Percentiles rank a stretch among this genome's conserved stretches.
Evolutionary conservation across 805 yeast genomes (phyloP).

Genomic region (Debaryomyces tyrocola): DNA sequence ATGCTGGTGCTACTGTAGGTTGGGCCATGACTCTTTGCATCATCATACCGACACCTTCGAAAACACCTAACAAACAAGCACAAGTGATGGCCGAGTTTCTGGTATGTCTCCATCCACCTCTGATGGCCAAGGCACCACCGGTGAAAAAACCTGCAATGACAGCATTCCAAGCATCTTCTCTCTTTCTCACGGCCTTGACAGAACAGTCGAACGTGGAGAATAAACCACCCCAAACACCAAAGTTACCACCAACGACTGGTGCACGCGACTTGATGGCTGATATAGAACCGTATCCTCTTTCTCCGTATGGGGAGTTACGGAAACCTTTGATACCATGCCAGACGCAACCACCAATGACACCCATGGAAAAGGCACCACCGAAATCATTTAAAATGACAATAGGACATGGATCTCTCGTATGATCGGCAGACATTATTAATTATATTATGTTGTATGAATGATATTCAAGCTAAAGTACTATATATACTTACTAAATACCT

Average conservation of each 20-base stretch:
- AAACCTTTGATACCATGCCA: conserved; percentile 99
- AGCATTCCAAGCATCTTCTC: conserved; percentile 99
- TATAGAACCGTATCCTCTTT: conserved; percentile 85
- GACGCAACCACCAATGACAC: conserved; percentile 96
- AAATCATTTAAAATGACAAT: conserved; percentile 93
- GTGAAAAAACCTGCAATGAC: conserved; percentile 97
- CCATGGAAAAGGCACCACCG: conserved; percentile 99
- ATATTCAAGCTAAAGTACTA: not conserved
- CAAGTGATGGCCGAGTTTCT: conserved; percentile 96
- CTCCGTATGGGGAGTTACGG: conserved; percentile 97
- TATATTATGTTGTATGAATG: not conserved
- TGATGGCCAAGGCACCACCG: conserved; percentile 95
- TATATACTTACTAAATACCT: not conserved
- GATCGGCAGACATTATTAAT: conserved; percentile 69
- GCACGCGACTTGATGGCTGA: conserved; percentile 94
- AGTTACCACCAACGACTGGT: conserved; percentile 98
- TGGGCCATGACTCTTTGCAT: conserved; percentile 89
- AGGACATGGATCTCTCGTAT: conserved; percentile 99
- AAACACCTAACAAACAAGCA: conserved; percentile 93
- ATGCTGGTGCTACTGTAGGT: conserved; percentile 47
- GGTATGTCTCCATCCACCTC: conserved; percentile 98
- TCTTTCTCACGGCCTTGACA: conserved; percentile 90
- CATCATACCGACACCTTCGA: conserved; percentile 98
- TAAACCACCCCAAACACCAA: conserved; percentile 99
- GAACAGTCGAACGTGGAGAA: conserved; percentile 95